Evolutionary conservation across 805 yeast genomes (phyloP), one percentile per base, ranked within the genome.

Genomic region (Geotrichum ghanense): DNA sequence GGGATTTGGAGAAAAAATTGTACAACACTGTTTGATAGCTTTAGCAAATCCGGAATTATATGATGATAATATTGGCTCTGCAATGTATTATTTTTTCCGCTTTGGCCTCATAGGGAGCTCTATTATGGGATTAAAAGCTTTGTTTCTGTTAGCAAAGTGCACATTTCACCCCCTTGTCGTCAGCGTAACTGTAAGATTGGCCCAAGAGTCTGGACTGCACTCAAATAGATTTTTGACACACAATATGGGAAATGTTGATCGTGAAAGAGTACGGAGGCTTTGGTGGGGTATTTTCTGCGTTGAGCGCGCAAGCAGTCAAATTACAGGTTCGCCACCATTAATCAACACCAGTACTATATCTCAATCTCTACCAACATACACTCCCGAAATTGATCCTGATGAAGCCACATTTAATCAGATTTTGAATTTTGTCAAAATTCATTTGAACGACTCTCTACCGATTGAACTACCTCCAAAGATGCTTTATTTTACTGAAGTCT

Each of bases 121-220:
- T 7, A 22, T 39, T 6, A 21, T 22, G 5, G 42, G 42, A n/a
- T 5, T 39, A 14, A 77, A 71, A 54, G 83, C 75, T 0, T 34
- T 42, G 6, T 61, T 78, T 7, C 51, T 81, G 21, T 53, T 79
- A 21, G 17, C 42, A 21, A 20, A 24, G n/a, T 22, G 10, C 5
- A 39, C 42, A 4, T 22, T n/a, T n/a, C 9, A 39, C 12, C 42
- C 42, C 14, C 22, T 39, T 9, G 23, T 39, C 6, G 6, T 39
- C 10, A 21, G 25, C 1, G 66, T 72, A 1, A 75, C 78, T 3
- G 67, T 75, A 3, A 64, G 81, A 50, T 71, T 69, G 50, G 81
- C 81, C 0, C 74, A 71, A 43, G 79, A 76, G 39, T 53, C 78
- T 56, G 85, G 85, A 0, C 62, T 82, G 6, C 76, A 80, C 52